phyloP scores from a whole-genome alignment of 805 yeast genomes.

The Suhomyces kilbournensis region DNA sequence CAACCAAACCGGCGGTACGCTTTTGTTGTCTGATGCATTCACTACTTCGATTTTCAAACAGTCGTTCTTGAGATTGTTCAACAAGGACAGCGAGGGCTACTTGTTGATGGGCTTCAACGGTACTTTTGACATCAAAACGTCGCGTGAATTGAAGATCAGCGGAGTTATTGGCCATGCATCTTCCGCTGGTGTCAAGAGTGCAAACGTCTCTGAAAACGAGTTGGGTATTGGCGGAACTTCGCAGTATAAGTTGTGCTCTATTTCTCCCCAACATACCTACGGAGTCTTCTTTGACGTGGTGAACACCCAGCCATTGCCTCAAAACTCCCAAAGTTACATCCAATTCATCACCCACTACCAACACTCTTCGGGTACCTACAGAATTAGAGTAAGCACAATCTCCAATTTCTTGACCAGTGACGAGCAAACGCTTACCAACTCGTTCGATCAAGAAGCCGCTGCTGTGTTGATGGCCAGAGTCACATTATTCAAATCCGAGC shows the following conservation, averaged over 20 bases:
- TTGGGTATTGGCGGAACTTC: constrained; percentile 93
- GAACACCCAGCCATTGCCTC: constrained; percentile 43
- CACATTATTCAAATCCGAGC: constrained; percentile 75
- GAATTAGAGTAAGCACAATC: constrained; percentile 89
- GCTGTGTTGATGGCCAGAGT: constrained; percentile 90
- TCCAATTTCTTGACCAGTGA: constrained; percentile 52
- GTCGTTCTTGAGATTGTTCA: constrained; percentile 81
- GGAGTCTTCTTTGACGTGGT: constrained; percentile 84
- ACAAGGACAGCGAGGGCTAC: constrained; percentile 82
- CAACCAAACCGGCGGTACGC: constrained; percentile 84
- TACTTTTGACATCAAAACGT: constrained; percentile 79
- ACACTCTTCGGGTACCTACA: constrained; percentile 88
- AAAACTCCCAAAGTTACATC: constrained; percentile 51
- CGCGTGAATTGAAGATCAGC: constrained; percentile 81
- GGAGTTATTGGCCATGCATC: constrained; percentile 95
- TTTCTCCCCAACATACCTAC: constrained; percentile 85
- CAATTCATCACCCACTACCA: constrained; percentile 93
- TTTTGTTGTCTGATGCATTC: constrained; percentile 87
- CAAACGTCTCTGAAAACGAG: constrained; percentile 85
- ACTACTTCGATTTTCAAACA: constrained; percentile 93
- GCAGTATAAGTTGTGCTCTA: constrained; percentile 79
- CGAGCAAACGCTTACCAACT: constrained; percentile 46
- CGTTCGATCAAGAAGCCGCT: constrained; percentile 99
- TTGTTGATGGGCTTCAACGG: constrained; percentile 91
- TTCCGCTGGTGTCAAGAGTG: constrained; percentile 61